Evolutionary conservation across 257 asterid species (phyloP).

Genomic region (Solanum sejunctum): DNA sequence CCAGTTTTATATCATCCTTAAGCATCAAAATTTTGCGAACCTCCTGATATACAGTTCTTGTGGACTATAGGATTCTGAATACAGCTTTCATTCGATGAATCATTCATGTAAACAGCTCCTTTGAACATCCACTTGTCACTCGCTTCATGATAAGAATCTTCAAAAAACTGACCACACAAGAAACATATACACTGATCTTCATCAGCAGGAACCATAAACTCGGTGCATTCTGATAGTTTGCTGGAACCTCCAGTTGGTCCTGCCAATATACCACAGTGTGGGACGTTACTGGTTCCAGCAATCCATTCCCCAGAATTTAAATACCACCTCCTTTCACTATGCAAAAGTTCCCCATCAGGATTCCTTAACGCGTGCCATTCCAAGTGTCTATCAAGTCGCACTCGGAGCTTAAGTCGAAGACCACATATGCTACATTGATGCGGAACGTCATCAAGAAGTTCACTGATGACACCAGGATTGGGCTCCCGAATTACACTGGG

Average conservation of each 20-base stretch:
- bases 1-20: slow-evolving; percentile 32
- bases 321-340: slow-evolving; percentile 52
- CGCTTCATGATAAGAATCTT: slow-evolving; percentile 50
- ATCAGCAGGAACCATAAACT: slow-evolving; percentile 72
- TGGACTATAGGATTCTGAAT: slow-evolving; percentile 49
- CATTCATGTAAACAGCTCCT: slow-evolving; percentile 57
- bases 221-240: slow-evolving; percentile 22
- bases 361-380: slow-evolving; percentile 57
- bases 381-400: slow-evolving; percentile 59
- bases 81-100: slow-evolving; percentile 14
- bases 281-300: slow-evolving; percentile 17
- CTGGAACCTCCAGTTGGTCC: slow-evolving; percentile 21
- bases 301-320: slow-evolving; percentile 41
- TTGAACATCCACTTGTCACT: slow-evolving; percentile 68
- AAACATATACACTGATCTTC: slow-evolving; percentile 72
- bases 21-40: slow-evolving; percentile 29
- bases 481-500: slow-evolving; percentile 45
- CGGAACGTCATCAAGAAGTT: slow-evolving; percentile 53
- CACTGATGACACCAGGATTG: slow-evolving; percentile 48
- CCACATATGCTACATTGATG: slow-evolving; percentile 57
- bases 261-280: slow-evolving; percentile 12
- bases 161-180: slow-evolving; percentile 79
- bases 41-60: slow-evolving; percentile 47
- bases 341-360: slow-evolving; percentile 18
- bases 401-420: slow-evolving; percentile 44